phyloP scores from a whole-genome alignment of 2,329 filamentous ascomycete species.

The Alternaria gansuensis region DNA sequence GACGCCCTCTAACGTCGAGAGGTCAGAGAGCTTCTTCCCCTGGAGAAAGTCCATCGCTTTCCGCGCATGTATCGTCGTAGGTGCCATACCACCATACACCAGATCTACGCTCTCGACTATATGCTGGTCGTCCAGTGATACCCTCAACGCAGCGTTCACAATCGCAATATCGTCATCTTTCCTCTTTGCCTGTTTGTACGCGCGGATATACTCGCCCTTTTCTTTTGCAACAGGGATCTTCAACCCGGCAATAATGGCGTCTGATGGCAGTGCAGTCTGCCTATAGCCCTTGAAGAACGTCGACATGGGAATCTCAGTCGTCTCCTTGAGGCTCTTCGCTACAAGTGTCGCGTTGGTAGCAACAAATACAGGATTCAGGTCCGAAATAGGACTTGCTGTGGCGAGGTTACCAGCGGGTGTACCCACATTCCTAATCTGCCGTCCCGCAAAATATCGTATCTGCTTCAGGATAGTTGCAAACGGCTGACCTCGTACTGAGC shows the following conservation, averaged over 20 bases:
- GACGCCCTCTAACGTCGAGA: constrained; percentile 83
- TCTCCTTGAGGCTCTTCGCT: constrained; percentile 76
- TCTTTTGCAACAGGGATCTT: constrained; percentile 80
- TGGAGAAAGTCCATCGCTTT: constrained; percentile 76
- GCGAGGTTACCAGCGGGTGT: constrained; percentile 94
- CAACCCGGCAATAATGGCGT: constrained; percentile 86
- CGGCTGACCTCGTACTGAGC: constrained; percentile 73
- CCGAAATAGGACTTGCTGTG: constrained; percentile 94
- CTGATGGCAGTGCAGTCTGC: constrained; percentile 78
- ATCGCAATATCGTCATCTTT: constrained; percentile 99
- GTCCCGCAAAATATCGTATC: constrained; percentile 90
- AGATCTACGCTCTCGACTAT: constrained; percentile 78
- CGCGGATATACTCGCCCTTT: constrained; percentile 82
- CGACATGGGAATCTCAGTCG: constrained; percentile 87
- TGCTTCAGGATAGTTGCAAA: constrained; percentile 94
- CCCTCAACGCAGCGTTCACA: constrained; percentile 84
- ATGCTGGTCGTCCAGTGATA: constrained; percentile 74
- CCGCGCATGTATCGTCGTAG: constrained; percentile 87
- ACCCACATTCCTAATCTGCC: constrained; percentile 97
- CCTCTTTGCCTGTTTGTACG: constrained; percentile 95
- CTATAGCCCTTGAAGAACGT: constrained; percentile 94
- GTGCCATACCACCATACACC: constrained; percentile 95
- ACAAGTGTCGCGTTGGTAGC: constrained; percentile 83
- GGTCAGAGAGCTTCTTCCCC: constrained; percentile 81
- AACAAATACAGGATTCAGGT: constrained; percentile 93